A percentile compares a stretch with the other conserved stretches of the same genome.
phyloP scores from a whole-genome alignment of 129 eudicot species.

The Lactuca sativa region DNA sequence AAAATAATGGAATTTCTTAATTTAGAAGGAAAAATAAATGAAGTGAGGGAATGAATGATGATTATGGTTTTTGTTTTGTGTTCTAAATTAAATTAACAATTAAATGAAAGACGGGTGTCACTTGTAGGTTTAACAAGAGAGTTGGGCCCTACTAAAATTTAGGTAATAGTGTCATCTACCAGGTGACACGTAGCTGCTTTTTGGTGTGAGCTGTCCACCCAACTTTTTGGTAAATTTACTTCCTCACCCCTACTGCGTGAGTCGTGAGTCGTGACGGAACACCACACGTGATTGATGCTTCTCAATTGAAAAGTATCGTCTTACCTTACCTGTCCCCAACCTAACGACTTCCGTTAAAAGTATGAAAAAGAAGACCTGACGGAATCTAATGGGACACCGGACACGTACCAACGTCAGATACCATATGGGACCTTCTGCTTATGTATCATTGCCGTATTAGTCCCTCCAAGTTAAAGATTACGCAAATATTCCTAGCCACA shows the following conservation, averaged over 20 bases:
- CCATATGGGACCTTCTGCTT: neutral
- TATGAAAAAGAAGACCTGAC: constrained; percentile 6
- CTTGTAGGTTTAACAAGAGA: constrained; percentile 9
- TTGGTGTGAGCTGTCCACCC: constrained; percentile 35
- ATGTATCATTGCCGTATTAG: neutral
- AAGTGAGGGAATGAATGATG: neutral
- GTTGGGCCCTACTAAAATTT: constrained; percentile 12
- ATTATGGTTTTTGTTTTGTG: neutral
- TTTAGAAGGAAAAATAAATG: neutral
- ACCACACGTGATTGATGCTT: constrained; percentile 40
- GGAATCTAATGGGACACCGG: constrained; percentile 26
- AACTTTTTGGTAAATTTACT: constrained; percentile 14
- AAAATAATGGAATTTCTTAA: neutral
- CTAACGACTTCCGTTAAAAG: constrained; percentile 32
- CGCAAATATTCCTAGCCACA: neutral
- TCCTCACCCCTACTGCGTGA: constrained; percentile 10
- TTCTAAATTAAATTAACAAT: neutral
- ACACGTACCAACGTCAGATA: constrained; percentile 25
- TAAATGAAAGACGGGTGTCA: neutral
- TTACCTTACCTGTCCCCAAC: constrained; percentile 23
- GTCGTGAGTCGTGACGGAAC: constrained; percentile 22
- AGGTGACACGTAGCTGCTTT: constrained; percentile 35
- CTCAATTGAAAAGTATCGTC: constrained; percentile 16
- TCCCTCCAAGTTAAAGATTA: neutral
- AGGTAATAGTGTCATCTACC: constrained; percentile 15